Conservation (phyloP, 1,139 yeast genomes). For the Hansenula lynferdii region DNA sequence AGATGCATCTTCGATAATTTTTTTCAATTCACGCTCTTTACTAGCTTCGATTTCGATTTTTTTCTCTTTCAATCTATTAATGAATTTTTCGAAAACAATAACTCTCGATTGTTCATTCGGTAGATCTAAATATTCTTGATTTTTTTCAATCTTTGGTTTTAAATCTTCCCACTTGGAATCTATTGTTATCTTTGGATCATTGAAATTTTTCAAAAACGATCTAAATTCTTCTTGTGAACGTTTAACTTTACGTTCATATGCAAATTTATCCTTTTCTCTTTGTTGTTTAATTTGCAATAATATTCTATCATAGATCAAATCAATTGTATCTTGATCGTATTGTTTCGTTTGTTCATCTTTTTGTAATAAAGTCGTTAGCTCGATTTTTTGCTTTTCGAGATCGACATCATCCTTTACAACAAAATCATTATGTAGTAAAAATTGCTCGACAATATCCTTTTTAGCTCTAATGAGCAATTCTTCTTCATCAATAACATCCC, state of each 20-base stretch:
- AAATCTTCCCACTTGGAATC: constrained; percentile 35
- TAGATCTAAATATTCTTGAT: constrained; percentile 32
- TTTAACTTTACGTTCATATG: constrained; percentile 29
- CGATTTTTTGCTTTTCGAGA: constrained; percentile 6
- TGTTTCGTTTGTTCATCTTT: constrained; percentile 20
- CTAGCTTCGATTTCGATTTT: constrained; percentile 17
- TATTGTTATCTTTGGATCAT: constrained; percentile 23
- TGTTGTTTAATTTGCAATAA: constrained; percentile 23
- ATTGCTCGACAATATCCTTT: constrained; percentile 53
- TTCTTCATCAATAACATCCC: constrained; percentile 70
- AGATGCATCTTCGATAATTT: constrained; percentile 11
- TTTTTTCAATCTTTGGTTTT: constrained; percentile 25
- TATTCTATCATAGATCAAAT: constrained; percentile 25
- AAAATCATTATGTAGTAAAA: constrained; percentile 34
- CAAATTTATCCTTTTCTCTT: constrained; percentile 28
- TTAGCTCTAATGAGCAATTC: constrained; percentile 51
- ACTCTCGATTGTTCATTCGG: constrained; percentile 28
- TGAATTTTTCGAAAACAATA: constrained; percentile 29
- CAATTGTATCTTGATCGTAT: constrained; percentile 24
- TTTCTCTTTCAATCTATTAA: constrained; percentile 17
- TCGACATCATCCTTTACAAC: constrained; percentile 16
- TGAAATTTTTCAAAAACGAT: constrained; percentile 28
- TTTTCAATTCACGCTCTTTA: constrained; percentile 15
- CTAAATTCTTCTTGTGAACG: constrained; percentile 34
- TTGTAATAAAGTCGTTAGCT: constrained; percentile 12